Evolutionary conservation across 2,329 filamentous ascomycete genomes (phyloP).

Genomic region (Hypoxylon sp.): DNA sequence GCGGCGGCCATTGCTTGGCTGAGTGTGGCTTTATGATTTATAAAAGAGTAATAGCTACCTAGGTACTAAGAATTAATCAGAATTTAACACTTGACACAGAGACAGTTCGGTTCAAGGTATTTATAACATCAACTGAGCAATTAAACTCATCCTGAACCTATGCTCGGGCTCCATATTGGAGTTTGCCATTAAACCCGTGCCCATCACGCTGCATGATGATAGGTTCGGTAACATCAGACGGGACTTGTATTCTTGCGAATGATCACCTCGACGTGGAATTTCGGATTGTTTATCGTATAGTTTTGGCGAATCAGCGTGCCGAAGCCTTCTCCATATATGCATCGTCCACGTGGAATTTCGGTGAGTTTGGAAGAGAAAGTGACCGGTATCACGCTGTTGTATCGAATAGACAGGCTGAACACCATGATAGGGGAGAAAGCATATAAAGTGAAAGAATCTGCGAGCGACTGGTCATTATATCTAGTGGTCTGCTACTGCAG

Average conservation of each 20-base stretch:
- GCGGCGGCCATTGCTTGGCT: constrained; percentile 6
- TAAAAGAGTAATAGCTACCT: background rate
- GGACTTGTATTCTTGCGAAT: background rate
- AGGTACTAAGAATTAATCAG: background rate
- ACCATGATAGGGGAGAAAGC: background rate
- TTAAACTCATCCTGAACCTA: background rate
- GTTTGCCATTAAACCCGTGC: background rate
- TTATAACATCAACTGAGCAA: background rate
- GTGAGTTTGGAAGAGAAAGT: background rate
- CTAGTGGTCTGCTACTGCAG: background rate
- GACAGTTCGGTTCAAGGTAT: background rate
- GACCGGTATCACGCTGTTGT: background rate
- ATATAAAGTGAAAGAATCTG: background rate
- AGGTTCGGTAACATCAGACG: background rate
- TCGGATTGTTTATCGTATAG: background rate
- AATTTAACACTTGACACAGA: background rate
- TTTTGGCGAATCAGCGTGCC: background rate
- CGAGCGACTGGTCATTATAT: background rate
- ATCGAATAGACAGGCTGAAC: background rate
- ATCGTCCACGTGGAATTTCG: background rate
- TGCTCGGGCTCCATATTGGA: background rate
- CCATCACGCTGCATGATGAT: background rate
- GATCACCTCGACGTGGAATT: background rate
- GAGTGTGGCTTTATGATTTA: background rate
- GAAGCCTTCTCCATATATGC: background rate